phyloP scores from a whole-genome alignment of 495 filamentous ascomycete species.

The Annulohypoxylon nitens region DNA sequence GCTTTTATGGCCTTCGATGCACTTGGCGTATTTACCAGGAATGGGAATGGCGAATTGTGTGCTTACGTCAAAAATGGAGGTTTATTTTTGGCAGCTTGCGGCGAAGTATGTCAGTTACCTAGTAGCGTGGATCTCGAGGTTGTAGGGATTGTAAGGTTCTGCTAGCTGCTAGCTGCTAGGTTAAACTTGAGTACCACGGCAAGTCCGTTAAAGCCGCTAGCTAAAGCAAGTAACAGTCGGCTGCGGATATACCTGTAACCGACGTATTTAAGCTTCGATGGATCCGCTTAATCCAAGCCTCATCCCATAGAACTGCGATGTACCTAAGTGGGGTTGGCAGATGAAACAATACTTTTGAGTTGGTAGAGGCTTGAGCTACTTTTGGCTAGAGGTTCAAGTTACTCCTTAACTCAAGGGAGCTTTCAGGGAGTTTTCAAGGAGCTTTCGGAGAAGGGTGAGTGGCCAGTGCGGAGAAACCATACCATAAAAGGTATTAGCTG shows the following conservation, averaged over 20 bases:
- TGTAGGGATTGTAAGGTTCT: not conserved
- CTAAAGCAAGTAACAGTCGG: slow-evolving; percentile 16
- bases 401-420: slow-evolving; percentile 15
- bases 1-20: not conserved
- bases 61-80: slow-evolving; percentile 36
- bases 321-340: slow-evolving; percentile 22
- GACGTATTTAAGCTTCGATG: slow-evolving; percentile 28
- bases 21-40: not conserved
- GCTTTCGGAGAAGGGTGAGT: slow-evolving; percentile 3
- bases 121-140: slow-evolving; percentile 2
- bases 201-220: slow-evolving; percentile 20
- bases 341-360: slow-evolving; percentile 21
- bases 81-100: slow-evolving; percentile 42
- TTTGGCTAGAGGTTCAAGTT: not conserved
- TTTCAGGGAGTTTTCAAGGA: not conserved
- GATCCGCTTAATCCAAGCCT: slow-evolving; percentile 6
- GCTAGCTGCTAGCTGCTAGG: not conserved
- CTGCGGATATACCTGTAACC: slow-evolving; percentile 29
- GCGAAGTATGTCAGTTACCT: slow-evolving; percentile 20
- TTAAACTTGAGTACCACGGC: slow-evolving; percentile 2
- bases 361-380: not conserved
- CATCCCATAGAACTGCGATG: not conserved
- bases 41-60: slow-evolving; percentile 3
- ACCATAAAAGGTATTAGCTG: slow-evolving; percentile 35
- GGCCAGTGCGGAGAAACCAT: slow-evolving; percentile 29